Evolutionary conservation across 805 yeast genomes (phyloP).

Genomic region (Komagataella kurtzmanii): DNA sequence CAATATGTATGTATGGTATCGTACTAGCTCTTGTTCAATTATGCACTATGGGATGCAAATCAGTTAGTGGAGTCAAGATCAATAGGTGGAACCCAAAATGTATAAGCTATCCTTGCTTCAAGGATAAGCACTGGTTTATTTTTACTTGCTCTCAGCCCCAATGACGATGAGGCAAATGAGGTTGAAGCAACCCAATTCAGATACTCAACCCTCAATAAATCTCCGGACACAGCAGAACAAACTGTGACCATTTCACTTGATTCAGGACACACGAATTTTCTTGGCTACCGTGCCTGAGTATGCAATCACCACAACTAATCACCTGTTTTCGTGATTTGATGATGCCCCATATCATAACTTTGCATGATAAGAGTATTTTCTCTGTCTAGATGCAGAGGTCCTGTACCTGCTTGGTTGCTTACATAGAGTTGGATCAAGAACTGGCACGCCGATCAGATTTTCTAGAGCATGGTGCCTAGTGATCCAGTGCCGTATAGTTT

Average conservation of each 20-base stretch:
- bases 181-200: not conserved
- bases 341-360: not conserved
- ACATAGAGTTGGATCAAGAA: too few species aligned
- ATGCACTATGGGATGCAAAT: too few species aligned
- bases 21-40: too few species aligned
- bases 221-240: not conserved
- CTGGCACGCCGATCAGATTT: too few species aligned
- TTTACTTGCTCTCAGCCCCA: too few species aligned
- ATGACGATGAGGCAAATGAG: not conserved
- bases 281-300: not conserved
- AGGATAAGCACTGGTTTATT: not conserved
- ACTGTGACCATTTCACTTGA: not conserved
- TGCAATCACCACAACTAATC: not conserved
- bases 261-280: not conserved
- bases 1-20: too few species aligned
- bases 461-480: too few species aligned
- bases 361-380: not conserved
- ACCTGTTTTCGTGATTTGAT: not conserved
- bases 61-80: too few species aligned
- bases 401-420: too few species aligned
- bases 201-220: not conserved
- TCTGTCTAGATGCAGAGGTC: too few species aligned
- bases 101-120: not conserved
- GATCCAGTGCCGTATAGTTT: too few species aligned
- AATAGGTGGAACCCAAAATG: not conserved